Percentiles rank a stretch among this genome's conserved stretches.
Conservation (phyloP, 2,329 filamentous ascomycete genomes). For the Orbilia brochopaga region DNA sequence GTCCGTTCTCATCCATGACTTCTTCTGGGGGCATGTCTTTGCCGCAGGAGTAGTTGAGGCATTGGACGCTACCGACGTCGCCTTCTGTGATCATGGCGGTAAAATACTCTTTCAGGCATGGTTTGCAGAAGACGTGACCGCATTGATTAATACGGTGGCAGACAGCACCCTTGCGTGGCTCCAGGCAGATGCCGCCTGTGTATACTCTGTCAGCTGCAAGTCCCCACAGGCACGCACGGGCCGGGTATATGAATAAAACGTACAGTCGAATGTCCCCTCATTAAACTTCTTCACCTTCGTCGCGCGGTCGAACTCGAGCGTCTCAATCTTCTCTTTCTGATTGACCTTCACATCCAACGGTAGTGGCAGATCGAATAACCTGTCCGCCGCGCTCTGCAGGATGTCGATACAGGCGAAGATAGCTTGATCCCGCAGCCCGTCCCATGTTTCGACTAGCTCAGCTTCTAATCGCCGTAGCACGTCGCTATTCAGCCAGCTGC, state of each 20-base stretch:
- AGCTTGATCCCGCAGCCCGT: slow-evolving; percentile 67
- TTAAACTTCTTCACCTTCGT: slow-evolving; percentile 78
- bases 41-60: slow-evolving; percentile 78
- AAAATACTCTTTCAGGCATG: slow-evolving; percentile 91
- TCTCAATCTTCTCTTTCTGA: slow-evolving; percentile 69
- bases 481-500: slow-evolving; percentile 65
- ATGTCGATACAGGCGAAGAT: slow-evolving; percentile 70
- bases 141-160: slow-evolving; percentile 86
- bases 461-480: slow-evolving; percentile 63
- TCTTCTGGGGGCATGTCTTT: slow-evolving; percentile 62
- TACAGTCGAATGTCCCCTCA: slow-evolving; percentile 47
- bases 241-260: not conserved
- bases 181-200: slow-evolving; percentile 58
- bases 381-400: slow-evolving; percentile 66
- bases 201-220: not conserved
- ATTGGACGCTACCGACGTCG: slow-evolving; percentile 78
- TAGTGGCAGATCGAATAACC: slow-evolving; percentile 65
- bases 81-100: slow-evolving; percentile 85
- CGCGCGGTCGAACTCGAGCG: slow-evolving; percentile 79
- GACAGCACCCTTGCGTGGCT: slow-evolving; percentile 82
- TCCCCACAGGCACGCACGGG: not conserved
- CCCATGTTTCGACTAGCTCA: slow-evolving; percentile 66
- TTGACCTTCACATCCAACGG: slow-evolving; percentile 61
- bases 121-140: slow-evolving; percentile 85
- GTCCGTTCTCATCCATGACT: slow-evolving; percentile 37